Conservation (phyloP, 2,329 filamentous ascomycete genomes). For the Fusarium sp. region DNA sequence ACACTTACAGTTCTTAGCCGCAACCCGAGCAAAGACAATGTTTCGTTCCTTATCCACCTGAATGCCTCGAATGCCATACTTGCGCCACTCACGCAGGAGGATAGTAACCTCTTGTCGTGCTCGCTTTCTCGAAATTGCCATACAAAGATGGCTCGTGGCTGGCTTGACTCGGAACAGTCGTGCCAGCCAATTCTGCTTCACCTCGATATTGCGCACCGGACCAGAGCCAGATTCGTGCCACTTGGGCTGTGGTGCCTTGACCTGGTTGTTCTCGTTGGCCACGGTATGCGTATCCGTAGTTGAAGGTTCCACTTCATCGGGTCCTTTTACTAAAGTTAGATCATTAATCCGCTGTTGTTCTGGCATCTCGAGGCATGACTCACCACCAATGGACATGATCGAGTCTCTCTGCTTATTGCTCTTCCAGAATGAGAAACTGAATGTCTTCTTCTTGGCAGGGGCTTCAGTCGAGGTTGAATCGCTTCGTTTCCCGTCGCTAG, state of each 20-base stretch:
- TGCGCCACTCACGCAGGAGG: conserved; percentile 82
- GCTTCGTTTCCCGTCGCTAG: conserved; percentile 43
- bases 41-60: conserved; percentile 83
- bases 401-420: conserved; percentile 58
- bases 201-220: conserved; percentile 68
- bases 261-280: conserved; percentile 32
- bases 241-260: conserved; percentile 35
- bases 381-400: conserved; percentile 61
- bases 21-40: conserved; percentile 83
- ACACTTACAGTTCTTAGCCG: conserved; percentile 79
- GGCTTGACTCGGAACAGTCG: conserved; percentile 92
- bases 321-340: conserved; percentile 19
- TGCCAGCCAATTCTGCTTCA: conserved; percentile 87
- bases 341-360: not conserved
- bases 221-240: conserved; percentile 54
- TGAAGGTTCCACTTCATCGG: conserved; percentile 25
- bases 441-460: conserved; percentile 63
- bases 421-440: conserved; percentile 69
- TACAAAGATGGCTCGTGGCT: conserved; percentile 79
- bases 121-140: conserved; percentile 75
- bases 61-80: conserved; percentile 84
- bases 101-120: conserved; percentile 82
- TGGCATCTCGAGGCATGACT: conserved; percentile 27
- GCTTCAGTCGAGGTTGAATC: conserved; percentile 41
- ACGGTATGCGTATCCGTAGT: conserved; percentile 32